phyloP scores from a whole-genome alignment of 805 yeast species.

The Nakazawaea siamensis region DNA sequence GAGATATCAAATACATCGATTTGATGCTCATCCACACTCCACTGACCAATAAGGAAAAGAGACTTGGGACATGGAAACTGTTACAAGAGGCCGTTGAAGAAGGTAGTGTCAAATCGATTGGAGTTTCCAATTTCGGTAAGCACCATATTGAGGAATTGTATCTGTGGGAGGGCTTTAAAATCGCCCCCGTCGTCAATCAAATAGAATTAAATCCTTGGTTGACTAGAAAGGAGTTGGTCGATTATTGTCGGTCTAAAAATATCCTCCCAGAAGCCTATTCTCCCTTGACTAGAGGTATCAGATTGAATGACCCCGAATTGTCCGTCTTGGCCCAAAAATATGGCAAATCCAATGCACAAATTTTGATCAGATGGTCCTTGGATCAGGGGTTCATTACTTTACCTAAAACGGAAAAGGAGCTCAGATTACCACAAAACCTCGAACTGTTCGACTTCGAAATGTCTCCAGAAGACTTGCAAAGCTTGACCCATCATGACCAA shows the following conservation, averaged over 20 bases:
- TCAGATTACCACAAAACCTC: constrained; percentile 33
- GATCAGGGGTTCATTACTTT: constrained; percentile 47
- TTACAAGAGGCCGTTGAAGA: constrained; percentile 45
- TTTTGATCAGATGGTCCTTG: constrained; percentile 61
- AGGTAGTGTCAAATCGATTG: constrained; percentile 45
- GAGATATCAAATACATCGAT: constrained; percentile 43
- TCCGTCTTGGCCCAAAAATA: constrained; percentile 39
- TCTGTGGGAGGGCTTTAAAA: constrained; percentile 33
- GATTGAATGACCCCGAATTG: constrained; percentile 34
- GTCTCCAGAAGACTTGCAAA: constrained; percentile 26
- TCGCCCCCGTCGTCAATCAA: constrained; percentile 41
- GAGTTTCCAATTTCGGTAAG: constrained; percentile 60
- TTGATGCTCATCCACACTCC: constrained; percentile 50
- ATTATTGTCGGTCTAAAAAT: constrained; percentile 34
- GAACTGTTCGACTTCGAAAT: constrained; percentile 33
- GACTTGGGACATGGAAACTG: constrained; percentile 47
- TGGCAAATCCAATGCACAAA: constrained; percentile 44
- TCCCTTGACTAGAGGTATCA: constrained; percentile 51
- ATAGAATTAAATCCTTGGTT: constrained; percentile 45
- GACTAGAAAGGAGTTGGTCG: constrained; percentile 34
- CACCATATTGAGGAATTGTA: constrained; percentile 48
- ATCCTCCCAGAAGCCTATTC: constrained; percentile 55
- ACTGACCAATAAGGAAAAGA: constrained; percentile 27
- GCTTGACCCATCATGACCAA: constrained; percentile 28
- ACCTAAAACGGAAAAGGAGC: constrained; percentile 25